phyloP scores from a whole-genome alignment of 495 filamentous ascomycete genomes.

The Patellaria atrata region DNA sequence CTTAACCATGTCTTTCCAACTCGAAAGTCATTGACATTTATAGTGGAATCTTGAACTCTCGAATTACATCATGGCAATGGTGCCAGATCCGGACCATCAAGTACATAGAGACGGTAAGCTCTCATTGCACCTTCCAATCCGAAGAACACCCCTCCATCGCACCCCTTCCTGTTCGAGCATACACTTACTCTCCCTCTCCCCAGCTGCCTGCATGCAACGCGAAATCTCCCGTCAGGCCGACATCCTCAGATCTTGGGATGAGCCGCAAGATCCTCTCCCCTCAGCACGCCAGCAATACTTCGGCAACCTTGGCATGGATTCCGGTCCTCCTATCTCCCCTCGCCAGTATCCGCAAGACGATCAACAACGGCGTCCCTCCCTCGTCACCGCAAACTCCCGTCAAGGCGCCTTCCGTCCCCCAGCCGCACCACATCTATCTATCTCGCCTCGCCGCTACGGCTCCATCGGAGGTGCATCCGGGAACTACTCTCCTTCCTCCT shows the following conservation, averaged over 20 bases:
- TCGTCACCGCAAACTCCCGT: conserved; percentile 27
- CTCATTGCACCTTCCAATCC: conserved; percentile 12
- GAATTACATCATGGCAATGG: conserved; percentile 50
- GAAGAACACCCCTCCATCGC: too few species aligned
- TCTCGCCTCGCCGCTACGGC: conserved; percentile 67
- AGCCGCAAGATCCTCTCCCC: conserved; percentile 60
- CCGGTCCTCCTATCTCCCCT: conserved; percentile 74
- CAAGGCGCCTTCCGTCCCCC: conserved; percentile 56
- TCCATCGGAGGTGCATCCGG: conserved; percentile 58
- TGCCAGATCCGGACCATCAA: conserved; percentile 49
- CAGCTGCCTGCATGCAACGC: conserved; percentile 66
- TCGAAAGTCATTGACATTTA: conserved; percentile 15
- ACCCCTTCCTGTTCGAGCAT: too few species aligned
- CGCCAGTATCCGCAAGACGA: conserved; percentile 71
- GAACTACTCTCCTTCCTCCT: conserved; percentile 42
- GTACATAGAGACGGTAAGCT: conserved; percentile 42
- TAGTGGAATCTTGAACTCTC: conserved; percentile 67
- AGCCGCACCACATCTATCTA: conserved; percentile 60
- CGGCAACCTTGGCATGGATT: conserved; percentile 50
- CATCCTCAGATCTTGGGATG: conserved; percentile 52
- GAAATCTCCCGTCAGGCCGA: conserved; percentile 81
- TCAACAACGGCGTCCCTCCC: conserved; percentile 56
- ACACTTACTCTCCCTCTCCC: conserved; percentile 6
- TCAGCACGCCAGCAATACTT: conserved; percentile 65
- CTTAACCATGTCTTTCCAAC: conserved; percentile 6